Evolutionary conservation across 2,329 filamentous ascomycete species (phyloP).

Genomic region (Beauveria sp.): DNA sequence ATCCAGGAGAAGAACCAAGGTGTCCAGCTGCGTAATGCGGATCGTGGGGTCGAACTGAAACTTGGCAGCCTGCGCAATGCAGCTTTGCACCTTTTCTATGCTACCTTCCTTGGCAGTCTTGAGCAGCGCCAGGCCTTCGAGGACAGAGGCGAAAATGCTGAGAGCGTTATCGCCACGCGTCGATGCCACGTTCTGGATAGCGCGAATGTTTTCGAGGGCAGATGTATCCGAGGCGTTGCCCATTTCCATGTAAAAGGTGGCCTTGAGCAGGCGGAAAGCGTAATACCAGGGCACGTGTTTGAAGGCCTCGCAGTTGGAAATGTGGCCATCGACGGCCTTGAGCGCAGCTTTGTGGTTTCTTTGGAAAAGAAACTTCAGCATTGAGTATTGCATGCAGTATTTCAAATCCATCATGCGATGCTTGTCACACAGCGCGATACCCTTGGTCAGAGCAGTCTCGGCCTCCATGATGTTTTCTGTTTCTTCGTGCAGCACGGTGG

Average conservation of each 20-base stretch:
- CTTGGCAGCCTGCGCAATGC: slow-evolving; percentile 66
- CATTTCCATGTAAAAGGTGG: slow-evolving; percentile 58
- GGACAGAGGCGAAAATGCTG: slow-evolving; percentile 56
- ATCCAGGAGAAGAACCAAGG: slow-evolving; percentile 60
- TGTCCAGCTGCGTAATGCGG: slow-evolving; percentile 57
- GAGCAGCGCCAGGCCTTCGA: slow-evolving; percentile 64
- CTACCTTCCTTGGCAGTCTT: slow-evolving; percentile 56
- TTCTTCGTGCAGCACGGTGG: slow-evolving; percentile 63
- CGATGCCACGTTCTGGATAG: slow-evolving; percentile 52
- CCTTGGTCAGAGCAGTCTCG: slow-evolving; percentile 64
- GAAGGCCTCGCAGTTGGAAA: slow-evolving; percentile 60
- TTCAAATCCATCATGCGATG: slow-evolving; percentile 53
- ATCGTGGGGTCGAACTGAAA: slow-evolving; percentile 60
- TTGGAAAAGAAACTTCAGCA: slow-evolving; percentile 62
- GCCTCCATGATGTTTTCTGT: slow-evolving; percentile 69
- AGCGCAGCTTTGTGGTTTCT: slow-evolving; percentile 65
- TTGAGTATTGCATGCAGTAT: slow-evolving; percentile 67
- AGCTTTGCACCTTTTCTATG: slow-evolving; percentile 62
- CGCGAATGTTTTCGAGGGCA: slow-evolving; percentile 61
- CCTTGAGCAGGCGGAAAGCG: slow-evolving; percentile 66
- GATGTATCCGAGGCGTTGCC: slow-evolving; percentile 53
- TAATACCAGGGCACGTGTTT: slow-evolving; percentile 69
- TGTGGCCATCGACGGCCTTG: slow-evolving; percentile 62
- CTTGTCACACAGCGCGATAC: slow-evolving; percentile 61
- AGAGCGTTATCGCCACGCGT: slow-evolving; percentile 55